Evolutionary conservation across 768 basidiomycete genomes (phyloP).

Genomic region (Mycena alexandri): DNA sequence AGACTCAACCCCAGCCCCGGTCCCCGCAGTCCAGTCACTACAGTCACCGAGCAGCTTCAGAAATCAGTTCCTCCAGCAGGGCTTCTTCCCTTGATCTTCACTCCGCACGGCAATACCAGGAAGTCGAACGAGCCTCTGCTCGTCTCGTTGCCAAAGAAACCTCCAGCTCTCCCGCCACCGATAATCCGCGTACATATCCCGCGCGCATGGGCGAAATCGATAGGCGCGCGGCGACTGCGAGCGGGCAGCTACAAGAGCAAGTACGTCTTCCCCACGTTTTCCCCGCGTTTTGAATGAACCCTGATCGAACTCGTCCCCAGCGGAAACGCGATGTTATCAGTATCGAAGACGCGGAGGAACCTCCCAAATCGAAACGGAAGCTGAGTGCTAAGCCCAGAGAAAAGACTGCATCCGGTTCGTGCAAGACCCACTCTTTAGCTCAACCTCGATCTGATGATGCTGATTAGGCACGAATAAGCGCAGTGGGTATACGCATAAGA

Average conservation of each 20-base stretch:
- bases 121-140: conserved; percentile 66
- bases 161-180: conserved; percentile 42
- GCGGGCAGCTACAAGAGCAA: conserved; percentile 40
- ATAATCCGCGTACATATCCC: conserved; percentile 34
- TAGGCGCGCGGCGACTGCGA: conserved; percentile 9
- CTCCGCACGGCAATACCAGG: conserved; percentile 53
- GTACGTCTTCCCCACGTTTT: conserved; percentile 40
- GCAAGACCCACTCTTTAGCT: conserved; percentile 12
- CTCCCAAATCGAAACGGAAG: conserved; percentile 32
- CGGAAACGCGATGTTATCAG: conserved; percentile 26
- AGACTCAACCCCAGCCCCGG: neutral
- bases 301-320: conserved; percentile 22
- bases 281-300: conserved; percentile 1
- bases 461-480: conserved; percentile 65
- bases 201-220: too few relatives aligned
- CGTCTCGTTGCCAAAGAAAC: conserved; percentile 67
- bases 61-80: conserved; percentile 16
- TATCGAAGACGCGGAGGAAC: conserved; percentile 30
- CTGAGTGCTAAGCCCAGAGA: conserved; percentile 17
- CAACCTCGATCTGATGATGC: conserved; percentile 20
- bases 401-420: conserved; percentile 6
- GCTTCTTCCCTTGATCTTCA: neutral
- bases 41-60: conserved; percentile 16
- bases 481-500: conserved; percentile 74
- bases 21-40: neutral